Evolutionary conservation across 2,329 filamentous ascomycete species (phyloP), one percentile per base, ranked within the genome.

Genomic region (Ceratocystis diversiconidia): DNA sequence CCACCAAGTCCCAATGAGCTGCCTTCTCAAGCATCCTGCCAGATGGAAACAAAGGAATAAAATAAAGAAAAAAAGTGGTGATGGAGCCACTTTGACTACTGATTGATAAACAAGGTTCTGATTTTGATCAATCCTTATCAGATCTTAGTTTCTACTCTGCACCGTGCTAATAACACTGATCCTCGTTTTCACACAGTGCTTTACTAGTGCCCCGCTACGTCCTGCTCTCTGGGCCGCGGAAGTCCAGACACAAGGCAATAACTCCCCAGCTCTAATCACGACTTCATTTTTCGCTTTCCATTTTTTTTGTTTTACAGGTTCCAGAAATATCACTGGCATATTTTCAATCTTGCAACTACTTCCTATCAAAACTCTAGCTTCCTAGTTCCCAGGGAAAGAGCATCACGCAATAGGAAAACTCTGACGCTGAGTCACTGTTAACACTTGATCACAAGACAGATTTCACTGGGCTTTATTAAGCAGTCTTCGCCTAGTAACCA

Each of bases 161-260:
- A 25, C 44, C 50, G 63, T 65, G 63, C 41, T 17, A 36, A 44
- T 46, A 17, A 1, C 15, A 32, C 12, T 17, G 1, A 2, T 5
- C 22, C 43, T 36, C 41, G 17, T 63, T 43, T 30, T 48, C 19
- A 36, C 64, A 66, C 64, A 30, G 64, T 36, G 48, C 60, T 41
- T 4, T 12, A 41, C 64, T 41, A 62, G 57, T 65, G 55, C 52
- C 59, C 64, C 64, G 52, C 64, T 36, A 36, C 25, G 25, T 46
- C 28, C n/a, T 52, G 4, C 15, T 32, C 48, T 28, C 43, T 57
- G 50, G 12, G 32, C 36, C 17, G 28, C 30, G 48, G 36, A 12
- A 17, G 22, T 22, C 10, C 12, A 43, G 19, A 28, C 15, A 30
- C 7, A 28, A 50, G 36, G 36, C 36, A 41, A 41, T 12, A 41